These are phyloP conservation scores for Torulaspora pretoriensis DNA, from an alignment of 1,139 yeast species.

Conservation along the genomic window DNA sequence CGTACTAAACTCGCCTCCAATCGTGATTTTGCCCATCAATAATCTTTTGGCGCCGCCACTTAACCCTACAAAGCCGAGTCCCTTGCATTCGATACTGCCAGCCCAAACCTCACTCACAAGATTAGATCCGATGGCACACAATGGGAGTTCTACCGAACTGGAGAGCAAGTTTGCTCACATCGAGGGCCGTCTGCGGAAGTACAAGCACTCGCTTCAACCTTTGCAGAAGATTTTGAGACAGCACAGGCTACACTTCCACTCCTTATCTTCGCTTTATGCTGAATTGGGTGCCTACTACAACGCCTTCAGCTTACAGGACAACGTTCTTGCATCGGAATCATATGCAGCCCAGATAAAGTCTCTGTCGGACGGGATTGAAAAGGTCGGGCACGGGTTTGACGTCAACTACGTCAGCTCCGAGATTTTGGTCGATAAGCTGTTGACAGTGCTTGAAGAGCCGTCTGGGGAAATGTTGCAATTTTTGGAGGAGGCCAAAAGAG, in stretches of 20 bases:
- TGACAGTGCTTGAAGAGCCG: conserved; percentile 75
- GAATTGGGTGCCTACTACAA: conserved; percentile 52
- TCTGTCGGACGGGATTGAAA: conserved; percentile 57
- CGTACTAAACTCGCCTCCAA: conserved; percentile 55
- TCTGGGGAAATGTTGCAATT: conserved; percentile 79
- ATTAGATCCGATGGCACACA: conserved; percentile 21
- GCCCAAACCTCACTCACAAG: conserved; percentile 37
- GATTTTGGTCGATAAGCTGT: conserved; percentile 59
- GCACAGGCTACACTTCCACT: conserved; percentile 44
- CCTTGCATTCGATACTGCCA: conserved; percentile 64
- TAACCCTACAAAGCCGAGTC: conserved; percentile 50
- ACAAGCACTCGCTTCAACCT: conserved; percentile 55
- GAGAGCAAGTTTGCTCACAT: conserved; percentile 48
- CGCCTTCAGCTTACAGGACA: conserved; percentile 67
- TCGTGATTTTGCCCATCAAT: conserved; percentile 49
- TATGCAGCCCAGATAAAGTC: conserved; percentile 25
- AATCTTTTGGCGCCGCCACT: conserved; percentile 54
- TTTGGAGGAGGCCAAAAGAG: conserved; percentile 61
- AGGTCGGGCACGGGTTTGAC: conserved; percentile 83
- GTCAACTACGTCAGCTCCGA: conserved; percentile 71
- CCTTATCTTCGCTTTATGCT: conserved; percentile 42
- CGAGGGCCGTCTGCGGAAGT: conserved; percentile 52
- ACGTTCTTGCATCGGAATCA: conserved; percentile 28
- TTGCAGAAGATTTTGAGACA: conserved; percentile 55
- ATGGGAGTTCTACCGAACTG: conserved; percentile 11